Percentiles rank a stretch among this genome's conserved stretches.
These are phyloP conservation scores for Phytophthora brassicae DNA, from an alignment of 352 stramenopile genomes.

Conservation along the genomic window DNA sequence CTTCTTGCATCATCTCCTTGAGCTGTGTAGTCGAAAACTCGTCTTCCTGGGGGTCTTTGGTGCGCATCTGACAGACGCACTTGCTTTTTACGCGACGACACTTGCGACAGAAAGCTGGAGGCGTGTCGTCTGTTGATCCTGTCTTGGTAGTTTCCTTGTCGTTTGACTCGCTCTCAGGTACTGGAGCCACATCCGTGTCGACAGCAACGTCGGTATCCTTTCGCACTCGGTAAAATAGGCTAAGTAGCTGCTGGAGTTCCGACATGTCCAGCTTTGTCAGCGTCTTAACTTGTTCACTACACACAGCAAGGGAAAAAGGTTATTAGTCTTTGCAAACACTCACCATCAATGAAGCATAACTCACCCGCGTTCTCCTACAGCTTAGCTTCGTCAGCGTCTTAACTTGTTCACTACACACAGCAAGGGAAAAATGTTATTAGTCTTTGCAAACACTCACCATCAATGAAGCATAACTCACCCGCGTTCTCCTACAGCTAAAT, in stretches of 20 bases:
- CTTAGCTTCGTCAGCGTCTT: constrained; percentile 59
- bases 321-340: constrained; percentile 3
- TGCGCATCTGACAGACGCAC: constrained; percentile 53
- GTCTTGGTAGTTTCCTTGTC: constrained; percentile 13
- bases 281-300: constrained; percentile 35
- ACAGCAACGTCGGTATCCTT: constrained; percentile 61
- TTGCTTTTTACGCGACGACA: constrained; percentile 63
- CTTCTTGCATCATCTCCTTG: constrained; percentile 70
- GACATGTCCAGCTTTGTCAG: constrained; percentile 64
- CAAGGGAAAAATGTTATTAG: constrained; percentile 13
- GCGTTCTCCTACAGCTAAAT: constrained; percentile 40
- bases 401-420: constrained; percentile 31
- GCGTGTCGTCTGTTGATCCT: neutral
- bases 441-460: neutral
- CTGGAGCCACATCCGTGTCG: constrained; percentile 50
- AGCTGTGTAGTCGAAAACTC: constrained; percentile 61
- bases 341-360: neutral
- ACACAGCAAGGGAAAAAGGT: neutral
- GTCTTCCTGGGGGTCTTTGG: constrained; percentile 20
- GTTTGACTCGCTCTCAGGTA: constrained; percentile 22
- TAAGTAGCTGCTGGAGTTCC: constrained; percentile 68
- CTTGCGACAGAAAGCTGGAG: constrained; percentile 61
- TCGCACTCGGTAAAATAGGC: constrained; percentile 66
- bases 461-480: constrained; percentile 30
- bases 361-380: constrained; percentile 58